Evolutionary conservation across 225 moss, liverwort and hornwort species (phyloP).

Genomic region (Climacium dendroides): DNA sequence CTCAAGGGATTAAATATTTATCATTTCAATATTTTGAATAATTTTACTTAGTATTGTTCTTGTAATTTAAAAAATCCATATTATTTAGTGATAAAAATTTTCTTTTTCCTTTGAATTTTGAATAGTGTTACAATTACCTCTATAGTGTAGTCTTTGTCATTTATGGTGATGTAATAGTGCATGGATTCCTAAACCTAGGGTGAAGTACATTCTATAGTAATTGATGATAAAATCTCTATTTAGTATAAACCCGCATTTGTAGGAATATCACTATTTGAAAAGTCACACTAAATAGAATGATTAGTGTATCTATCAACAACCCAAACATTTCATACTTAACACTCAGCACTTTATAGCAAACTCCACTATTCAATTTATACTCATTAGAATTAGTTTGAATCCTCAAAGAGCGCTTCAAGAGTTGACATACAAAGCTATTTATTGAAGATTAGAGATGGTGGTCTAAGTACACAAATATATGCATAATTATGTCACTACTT

Average conservation of each 20-base stretch:
- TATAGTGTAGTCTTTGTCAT: neutral
- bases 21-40: neutral
- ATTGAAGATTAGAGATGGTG: too few species aligned
- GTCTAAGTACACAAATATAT: too few species aligned
- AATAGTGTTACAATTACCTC: neutral
- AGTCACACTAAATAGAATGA: neutral
- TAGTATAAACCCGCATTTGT: too few species aligned
- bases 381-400: too few species aligned
- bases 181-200: neutral
- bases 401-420: too few species aligned
- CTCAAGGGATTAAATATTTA: neutral
- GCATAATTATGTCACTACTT: too few species aligned
- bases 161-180: neutral
- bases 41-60: neutral
- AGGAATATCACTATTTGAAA: neutral
- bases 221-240: neutral
- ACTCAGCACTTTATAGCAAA: too few species aligned
- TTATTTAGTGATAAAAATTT: neutral
- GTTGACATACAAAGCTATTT: too few species aligned
- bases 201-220: neutral
- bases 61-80: neutral
- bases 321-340: neutral
- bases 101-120: accelerated
- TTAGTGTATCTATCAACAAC: neutral
- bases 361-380: neutral